A percentile compares a stretch with the other conserved stretches of the same genome.
These are phyloP conservation scores for Ophiosphaerella korrae DNA, from an alignment of 2,329 filamentous ascomycete species.

Conservation along the genomic window DNA sequence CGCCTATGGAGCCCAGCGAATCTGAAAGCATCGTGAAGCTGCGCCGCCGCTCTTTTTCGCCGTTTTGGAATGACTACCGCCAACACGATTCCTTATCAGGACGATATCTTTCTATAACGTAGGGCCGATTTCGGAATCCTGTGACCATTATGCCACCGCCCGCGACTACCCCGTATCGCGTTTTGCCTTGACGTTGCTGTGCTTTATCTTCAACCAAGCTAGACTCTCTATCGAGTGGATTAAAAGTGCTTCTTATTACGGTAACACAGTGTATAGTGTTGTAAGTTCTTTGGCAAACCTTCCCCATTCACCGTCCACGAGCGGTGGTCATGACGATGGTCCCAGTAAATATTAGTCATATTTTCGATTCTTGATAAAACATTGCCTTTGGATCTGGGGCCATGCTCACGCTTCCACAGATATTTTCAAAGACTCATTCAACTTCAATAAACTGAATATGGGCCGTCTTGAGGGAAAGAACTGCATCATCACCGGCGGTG, in stretches of 20 bases:
- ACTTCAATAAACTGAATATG: constrained; percentile 42
- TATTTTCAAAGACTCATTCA: constrained; percentile 2
- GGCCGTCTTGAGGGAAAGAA: constrained; percentile 68
- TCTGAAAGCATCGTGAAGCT: constrained; percentile 13
- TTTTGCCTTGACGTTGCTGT: neutral
- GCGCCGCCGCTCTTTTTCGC: constrained; percentile 17
- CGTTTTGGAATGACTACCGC: constrained; percentile 13
- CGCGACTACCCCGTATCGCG: neutral
- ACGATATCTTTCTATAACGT: constrained; percentile 19
- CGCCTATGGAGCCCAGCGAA: constrained; percentile 6
- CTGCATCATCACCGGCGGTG: constrained; percentile 81
- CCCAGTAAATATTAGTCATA: constrained; percentile 41
- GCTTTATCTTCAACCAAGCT: neutral
- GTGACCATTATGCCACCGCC: neutral
- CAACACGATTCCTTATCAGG: constrained; percentile 35
- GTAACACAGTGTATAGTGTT: neutral
- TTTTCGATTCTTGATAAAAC: constrained; percentile 23
- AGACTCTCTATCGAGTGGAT: neutral
- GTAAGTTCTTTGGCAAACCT: constrained; percentile 15
- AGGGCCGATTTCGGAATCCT: constrained; percentile 40
- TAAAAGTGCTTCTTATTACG: neutral
- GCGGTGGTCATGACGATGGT: constrained; percentile 20
- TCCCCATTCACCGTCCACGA: constrained; percentile 14
- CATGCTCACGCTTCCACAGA: constrained; percentile 17
- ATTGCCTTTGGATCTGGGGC: constrained; percentile 12